Base-by-base conservation (phyloP, 306 rosid genomes). In the Lathyrus oleraceus region DNA sequence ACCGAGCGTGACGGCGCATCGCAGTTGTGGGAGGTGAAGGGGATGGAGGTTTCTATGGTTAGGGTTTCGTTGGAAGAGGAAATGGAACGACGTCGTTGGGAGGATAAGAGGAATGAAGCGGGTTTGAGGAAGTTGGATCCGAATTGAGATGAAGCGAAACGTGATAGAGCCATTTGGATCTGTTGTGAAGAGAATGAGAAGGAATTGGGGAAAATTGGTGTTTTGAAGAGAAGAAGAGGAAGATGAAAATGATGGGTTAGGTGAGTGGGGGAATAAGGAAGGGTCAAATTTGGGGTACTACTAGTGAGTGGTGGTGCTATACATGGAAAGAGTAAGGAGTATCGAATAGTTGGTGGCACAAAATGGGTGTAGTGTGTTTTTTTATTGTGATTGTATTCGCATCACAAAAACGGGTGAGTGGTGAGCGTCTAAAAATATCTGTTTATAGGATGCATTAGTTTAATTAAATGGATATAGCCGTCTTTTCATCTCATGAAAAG, bases 1-100 rank as follows among this genome's bases (percentile, higher is more conserved):
- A 91, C 86, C 51, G 92, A 28, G 80, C 96, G 95, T 1, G 99
- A 83, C 1, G 99, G 97, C 6, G 85, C 40, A 0, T 87, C 96
- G 78, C 90, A 85, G 5, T 79, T 78, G 84, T 93, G 96, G 5
- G 90, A 66, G 19, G 87, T 84, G 89, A 85, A 93, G 4, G 97
- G 96, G 1, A 90, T 12, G 6, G 96, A 84, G 14, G 97, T 93
- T 70, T 90, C 94, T 61, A 93, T 60, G 3, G 90, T 87, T 40
- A 93, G 69, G 5, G 87, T 36, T 61, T 74, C 67, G 57, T 71
- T 3, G 43, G 79, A 78, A 10, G 96, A 81, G 4, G 93, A 49
- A 8, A 89, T 45, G 58, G 74, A 61, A 61, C 66, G 27, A 8
- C 89, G 91, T 67, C 84, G 87, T 70, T 75, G 67, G 17, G 84